These are phyloP conservation scores for Petunia hybrid DNA, from an alignment of 305 asterid genomes.

Conservation along the genomic window DNA sequence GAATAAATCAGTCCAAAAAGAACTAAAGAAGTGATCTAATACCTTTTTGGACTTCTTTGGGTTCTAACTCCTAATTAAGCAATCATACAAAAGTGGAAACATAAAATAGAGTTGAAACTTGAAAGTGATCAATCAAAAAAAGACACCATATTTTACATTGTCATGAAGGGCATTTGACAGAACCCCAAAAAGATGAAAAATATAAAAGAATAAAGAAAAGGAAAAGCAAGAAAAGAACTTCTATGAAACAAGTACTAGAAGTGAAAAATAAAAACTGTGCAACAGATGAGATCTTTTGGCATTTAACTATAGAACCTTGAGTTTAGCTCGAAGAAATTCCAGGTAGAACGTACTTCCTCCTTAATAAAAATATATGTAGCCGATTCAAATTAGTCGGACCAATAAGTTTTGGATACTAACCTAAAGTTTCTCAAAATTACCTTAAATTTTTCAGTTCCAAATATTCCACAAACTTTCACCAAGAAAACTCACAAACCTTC, in stretches of 20 bases:
- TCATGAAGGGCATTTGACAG: slow-evolving; percentile 20
- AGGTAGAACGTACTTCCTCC: too few relatives aligned
- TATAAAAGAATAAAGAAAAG: background rate
- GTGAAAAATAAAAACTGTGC: background rate
- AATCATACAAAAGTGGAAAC: background rate
- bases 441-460: slow-evolving; percentile 32
- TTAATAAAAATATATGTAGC: too few relatives aligned
- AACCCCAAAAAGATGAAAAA: background rate
- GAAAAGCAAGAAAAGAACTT: background rate
- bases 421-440: background rate
- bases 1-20: too few relatives aligned
- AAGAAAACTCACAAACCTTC: slow-evolving; percentile 58
- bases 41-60: too few relatives aligned
- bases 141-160: slow-evolving; percentile 24
- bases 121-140: background rate
- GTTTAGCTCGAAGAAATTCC: too few relatives aligned
- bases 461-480: slow-evolving; percentile 51
- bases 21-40: too few relatives aligned
- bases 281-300: too few relatives aligned
- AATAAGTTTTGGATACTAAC: background rate
- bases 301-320: too few relatives aligned
- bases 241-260: background rate
- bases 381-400: too few relatives aligned
- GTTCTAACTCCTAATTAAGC: background rate
- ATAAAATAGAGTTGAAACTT: background rate